These are phyloP conservation scores for Pouteria glomerata DNA, from an alignment of 148 eudicot species.

Conservation along the genomic window DNA sequence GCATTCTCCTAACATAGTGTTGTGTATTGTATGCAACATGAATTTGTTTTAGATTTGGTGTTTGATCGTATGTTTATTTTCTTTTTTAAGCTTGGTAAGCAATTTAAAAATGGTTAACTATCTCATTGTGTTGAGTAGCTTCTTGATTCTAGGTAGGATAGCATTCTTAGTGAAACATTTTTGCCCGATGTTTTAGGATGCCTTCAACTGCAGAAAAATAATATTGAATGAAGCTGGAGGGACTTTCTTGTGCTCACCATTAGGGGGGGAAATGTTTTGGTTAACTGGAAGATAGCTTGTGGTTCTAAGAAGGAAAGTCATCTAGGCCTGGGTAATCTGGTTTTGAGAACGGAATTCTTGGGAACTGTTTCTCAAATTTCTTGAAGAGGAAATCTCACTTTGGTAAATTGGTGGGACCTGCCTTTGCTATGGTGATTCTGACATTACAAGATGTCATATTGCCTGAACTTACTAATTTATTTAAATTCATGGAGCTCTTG, in stretches of 20 bases:
- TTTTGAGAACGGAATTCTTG: not conserved
- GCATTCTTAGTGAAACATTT: not conserved
- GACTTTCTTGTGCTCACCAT: not conserved
- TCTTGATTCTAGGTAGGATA: slow-evolving; percentile 9
- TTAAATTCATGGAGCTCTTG: not conserved
- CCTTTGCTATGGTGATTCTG: slow-evolving; percentile 3
- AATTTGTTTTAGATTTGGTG: not conserved
- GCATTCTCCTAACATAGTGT: not conserved
- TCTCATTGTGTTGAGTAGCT: slow-evolving; percentile 5
- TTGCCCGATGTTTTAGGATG: not conserved
- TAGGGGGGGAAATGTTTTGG: not conserved
- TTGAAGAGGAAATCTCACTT: not conserved
- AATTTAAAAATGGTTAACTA: not conserved
- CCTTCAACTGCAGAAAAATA: not conserved
- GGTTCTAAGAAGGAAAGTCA: not conserved
- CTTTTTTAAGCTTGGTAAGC: not conserved
- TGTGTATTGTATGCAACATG: not conserved
- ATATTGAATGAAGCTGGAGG: not conserved
- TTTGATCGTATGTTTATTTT: not conserved
- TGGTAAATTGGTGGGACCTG: not conserved
- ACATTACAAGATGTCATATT: not conserved
- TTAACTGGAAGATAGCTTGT: not conserved
- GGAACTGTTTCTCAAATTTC: not conserved
- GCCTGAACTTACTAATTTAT: not conserved
- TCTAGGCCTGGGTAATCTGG: not conserved